phyloP scores from a whole-genome alignment of 176 grass and related monocot species.

The Bolboschoenus planiculmis region DNA sequence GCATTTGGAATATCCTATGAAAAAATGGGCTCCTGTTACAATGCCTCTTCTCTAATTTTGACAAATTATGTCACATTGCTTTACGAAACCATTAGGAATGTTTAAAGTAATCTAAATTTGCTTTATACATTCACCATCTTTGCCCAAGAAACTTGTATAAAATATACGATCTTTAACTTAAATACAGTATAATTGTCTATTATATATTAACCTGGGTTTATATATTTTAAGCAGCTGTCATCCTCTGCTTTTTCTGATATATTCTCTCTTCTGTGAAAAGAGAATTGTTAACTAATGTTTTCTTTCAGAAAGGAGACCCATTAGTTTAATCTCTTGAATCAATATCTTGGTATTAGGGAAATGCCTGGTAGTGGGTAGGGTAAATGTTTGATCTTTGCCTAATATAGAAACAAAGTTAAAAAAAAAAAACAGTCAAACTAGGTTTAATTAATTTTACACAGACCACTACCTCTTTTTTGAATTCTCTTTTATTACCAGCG shows the following conservation, averaged over 20 bases:
- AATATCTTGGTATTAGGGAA: neutral
- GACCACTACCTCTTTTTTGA: slow-evolving; percentile 3
- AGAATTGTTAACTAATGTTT: neutral
- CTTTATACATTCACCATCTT: neutral
- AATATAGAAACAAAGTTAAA: slow-evolving; percentile 5
- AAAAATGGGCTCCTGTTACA: too few relatives aligned
- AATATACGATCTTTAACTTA: neutral
- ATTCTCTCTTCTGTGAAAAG: slow-evolving; percentile 8
- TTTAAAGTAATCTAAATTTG: neutral
- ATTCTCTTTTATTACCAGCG: slow-evolving; percentile 1
- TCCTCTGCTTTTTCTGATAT: slow-evolving; percentile 4
- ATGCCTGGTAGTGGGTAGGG: neutral
- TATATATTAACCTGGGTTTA: neutral
- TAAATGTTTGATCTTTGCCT: slow-evolving; percentile 20
- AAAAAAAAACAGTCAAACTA: neutral
- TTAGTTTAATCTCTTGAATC: neutral
- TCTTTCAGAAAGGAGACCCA: neutral
- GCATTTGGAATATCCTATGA: too few relatives aligned
- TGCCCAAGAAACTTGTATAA: neutral
- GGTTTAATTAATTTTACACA: neutral
- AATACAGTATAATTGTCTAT: neutral
- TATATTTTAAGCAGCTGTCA: slow-evolving; percentile 1
- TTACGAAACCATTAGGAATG: neutral
- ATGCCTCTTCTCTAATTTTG: neutral
- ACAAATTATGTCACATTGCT: neutral